These are phyloP conservation scores for Solanum pinnatisectum DNA, from an alignment of 257 asterid genomes.

Conservation along the genomic window DNA sequence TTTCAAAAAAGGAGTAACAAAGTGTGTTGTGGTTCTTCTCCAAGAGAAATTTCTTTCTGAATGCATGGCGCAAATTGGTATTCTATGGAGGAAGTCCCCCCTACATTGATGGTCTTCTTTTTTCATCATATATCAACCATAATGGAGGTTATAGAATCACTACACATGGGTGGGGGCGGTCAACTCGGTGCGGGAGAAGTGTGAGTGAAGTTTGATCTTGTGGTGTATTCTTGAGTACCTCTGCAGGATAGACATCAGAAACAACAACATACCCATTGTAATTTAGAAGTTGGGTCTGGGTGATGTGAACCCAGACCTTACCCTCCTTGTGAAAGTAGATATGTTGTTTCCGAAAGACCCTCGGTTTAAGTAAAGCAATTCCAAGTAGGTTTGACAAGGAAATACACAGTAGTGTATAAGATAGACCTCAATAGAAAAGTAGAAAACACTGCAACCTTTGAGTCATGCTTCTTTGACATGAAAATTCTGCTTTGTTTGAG, in stretches of 20 bases:
- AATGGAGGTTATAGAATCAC: not conserved
- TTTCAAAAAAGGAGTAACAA: not conserved
- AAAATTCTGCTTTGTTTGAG: not conserved
- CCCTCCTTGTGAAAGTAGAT: not conserved
- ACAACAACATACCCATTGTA: not conserved
- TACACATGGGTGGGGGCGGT: not conserved
- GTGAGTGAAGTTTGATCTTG: not conserved
- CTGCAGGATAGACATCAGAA: not conserved
- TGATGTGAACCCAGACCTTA: not conserved
- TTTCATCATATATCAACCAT: not conserved
- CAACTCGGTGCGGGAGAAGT: not conserved
- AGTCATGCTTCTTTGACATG: not conserved
- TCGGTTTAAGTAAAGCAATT: not conserved
- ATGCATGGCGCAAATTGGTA: not conserved
- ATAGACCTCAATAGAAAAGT: not conserved
- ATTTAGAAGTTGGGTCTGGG: not conserved
- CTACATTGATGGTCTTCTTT: not conserved
- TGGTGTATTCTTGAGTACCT: not conserved
- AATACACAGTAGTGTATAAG: not conserved
- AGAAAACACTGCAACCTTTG: not conserved
- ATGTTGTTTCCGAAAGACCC: not conserved
- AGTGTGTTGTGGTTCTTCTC: not conserved
- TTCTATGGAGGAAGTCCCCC: not conserved
- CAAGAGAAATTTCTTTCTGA: not conserved
- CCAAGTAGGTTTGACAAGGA: not conserved